Evolutionary conservation across 164 flowering plant genomes (phyloP), one percentile per base, ranked within the genome.

Genomic region (Chloranthus sessilifolius): DNA sequence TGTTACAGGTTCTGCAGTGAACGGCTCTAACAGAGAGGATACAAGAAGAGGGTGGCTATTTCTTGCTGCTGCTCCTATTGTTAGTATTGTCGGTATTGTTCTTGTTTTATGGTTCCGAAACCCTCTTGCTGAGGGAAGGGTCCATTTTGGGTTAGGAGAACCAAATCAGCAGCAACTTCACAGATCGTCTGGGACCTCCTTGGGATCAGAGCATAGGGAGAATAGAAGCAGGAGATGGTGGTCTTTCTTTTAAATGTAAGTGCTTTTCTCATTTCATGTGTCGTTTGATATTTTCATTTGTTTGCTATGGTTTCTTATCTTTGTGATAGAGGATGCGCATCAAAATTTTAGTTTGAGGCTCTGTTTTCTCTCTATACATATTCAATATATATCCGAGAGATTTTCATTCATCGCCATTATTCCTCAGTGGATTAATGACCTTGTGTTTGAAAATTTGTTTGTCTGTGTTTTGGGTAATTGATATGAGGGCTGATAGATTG

Each of bases 61-160:
- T 15, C 60, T 74, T 56, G 86, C 83, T 54, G 87, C 94, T 59
- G 80, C 86, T 54, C 98, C 95, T 5, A 60, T 84, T 60, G 77
- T 78, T 0, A 59, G 92, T 44, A 67, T 89, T 15, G 71, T 82
- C n/a, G 95, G 98, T 8, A 60, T 84, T 15, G 94, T 60, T 28
- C 75, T 90, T 45, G 81, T 79, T 28, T 29, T 84, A 48, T 84
- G 90, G 81, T 69, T 82, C 30, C 71, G 83, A 26, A 82, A 70
- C 45, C 79, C 84, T 40, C 53, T 59, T 36, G 58, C 36, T 26
- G 73, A 53, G 28, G 49, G 74, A 52, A 63, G 68, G 21, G 47
- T 49, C 4, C 62, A 33, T 15, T 30, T 43, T 38, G 52, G 53
- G 40, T 36, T 58, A 11, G 26, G 20, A 42, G 64, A 40, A 21